Percentiles rank a stretch among this genome's conserved stretches.
phyloP scores from a whole-genome alignment of 495 filamentous ascomycete species.

The Penicillium chermesinum region DNA sequence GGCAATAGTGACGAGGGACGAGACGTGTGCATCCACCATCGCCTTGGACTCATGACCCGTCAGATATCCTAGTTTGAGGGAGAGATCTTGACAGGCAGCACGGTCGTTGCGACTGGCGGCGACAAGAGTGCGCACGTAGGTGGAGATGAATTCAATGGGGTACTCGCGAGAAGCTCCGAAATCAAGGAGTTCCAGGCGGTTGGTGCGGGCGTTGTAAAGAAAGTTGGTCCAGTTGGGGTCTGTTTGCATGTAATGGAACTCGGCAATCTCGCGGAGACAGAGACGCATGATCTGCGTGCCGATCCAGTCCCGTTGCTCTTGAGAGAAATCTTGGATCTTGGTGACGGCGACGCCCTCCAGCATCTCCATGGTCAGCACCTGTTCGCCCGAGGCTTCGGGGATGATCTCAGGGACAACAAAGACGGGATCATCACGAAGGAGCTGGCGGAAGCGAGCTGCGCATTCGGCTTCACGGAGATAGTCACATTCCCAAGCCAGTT shows the following conservation, averaged over 20 bases:
- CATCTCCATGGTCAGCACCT: slow-evolving; percentile 90
- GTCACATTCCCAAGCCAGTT: slow-evolving; percentile 96
- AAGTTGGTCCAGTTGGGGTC: slow-evolving; percentile 99
- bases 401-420: slow-evolving; percentile 78
- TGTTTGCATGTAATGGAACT: slow-evolving; percentile 98
- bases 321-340: slow-evolving; percentile 66
- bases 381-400: slow-evolving; percentile 72
- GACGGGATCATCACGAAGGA: slow-evolving; percentile 66
- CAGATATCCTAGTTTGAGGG: slow-evolving; percentile 81
- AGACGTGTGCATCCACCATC: slow-evolving; percentile 85
- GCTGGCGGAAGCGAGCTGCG: slow-evolving; percentile 63
- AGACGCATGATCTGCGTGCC: slow-evolving; percentile 89
- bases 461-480: slow-evolving; percentile 84
- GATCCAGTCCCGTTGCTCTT: slow-evolving; percentile 80
- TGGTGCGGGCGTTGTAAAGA: slow-evolving; percentile 69
- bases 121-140: slow-evolving; percentile 70
- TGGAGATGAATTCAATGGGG: slow-evolving; percentile 68
- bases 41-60: slow-evolving; percentile 76
- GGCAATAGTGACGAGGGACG: slow-evolving; percentile 77
- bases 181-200: slow-evolving; percentile 85
- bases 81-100: slow-evolving; percentile 56
- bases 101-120: slow-evolving; percentile 71
- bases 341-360: slow-evolving; percentile 87
- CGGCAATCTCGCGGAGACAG: slow-evolving; percentile 85
- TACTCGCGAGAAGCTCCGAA: slow-evolving; percentile 91